Base-by-base conservation (phyloP, 352 stramenopile species). In the Globisporangium mamillatum region DNA sequence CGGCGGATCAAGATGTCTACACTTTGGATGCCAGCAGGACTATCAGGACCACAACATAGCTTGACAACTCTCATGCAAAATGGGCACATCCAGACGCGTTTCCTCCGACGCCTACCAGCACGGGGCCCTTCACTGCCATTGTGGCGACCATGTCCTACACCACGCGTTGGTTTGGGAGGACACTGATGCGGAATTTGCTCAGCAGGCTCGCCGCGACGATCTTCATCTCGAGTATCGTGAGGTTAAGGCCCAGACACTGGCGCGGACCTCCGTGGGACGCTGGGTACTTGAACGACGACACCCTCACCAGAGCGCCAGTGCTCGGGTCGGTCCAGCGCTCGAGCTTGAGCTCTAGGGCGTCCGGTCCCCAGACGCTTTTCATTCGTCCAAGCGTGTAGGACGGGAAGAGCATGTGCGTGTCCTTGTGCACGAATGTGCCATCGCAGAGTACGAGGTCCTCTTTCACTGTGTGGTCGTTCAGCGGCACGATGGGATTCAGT, bases 401-500 rank as follows among this genome's bases (percentile, higher is more conserved):
- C 10, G 67, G 57, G 7, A 84, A 69, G 4, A 57, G 38, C n/a
- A 85, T 68, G 27, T 22, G 71, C 29, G 38, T 66, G 36, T 67
- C 67, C 9, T 67, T 69, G 2, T 8, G 54, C 14, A 88, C 69
- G 32, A 73, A 71, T 22, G 79, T 84, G 32, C 79, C 79, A 55
- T 88, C 77, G 7, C 69, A 71, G 22, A 85, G 67, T 22, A 80
- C 69, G 16, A 80, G 69, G 55, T 81, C 79, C 2, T 70, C 7
- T 20, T 63, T 73, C 32, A 59, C 68, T 70, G 52, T 61, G 78
- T 81, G 44, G 56, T 66, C 25, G 4, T 86, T 79, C 7, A 84
- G 75, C 0, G 81, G 80, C 18, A 92, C 86, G 5, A 81, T 79
- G 8, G 86, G 84, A 70, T 89, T 82, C 48, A 95, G 55, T 1